phyloP scores from a whole-genome alignment of 2,329 filamentous ascomycete species.

The Calonectria hawksworthii region DNA sequence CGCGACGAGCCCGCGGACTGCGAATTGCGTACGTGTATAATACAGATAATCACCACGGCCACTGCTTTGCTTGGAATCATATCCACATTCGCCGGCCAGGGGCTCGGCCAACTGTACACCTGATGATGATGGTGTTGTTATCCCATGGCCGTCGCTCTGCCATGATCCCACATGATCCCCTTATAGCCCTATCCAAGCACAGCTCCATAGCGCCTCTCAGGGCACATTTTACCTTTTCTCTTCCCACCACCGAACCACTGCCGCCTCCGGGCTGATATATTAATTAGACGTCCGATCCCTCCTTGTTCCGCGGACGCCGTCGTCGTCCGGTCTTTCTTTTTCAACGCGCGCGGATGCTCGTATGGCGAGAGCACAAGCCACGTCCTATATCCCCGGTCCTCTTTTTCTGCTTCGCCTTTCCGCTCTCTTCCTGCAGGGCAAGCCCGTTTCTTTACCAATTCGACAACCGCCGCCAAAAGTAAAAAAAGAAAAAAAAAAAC shows the following conservation, averaged over 20 bases:
- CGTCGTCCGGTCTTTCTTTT: background rate
- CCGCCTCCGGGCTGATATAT: background rate
- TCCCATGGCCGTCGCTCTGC: background rate
- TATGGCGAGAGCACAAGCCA: background rate
- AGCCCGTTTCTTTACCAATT: background rate
- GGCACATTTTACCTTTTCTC: background rate
- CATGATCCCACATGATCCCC: background rate
- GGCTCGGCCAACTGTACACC: background rate
- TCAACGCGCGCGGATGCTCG: background rate
- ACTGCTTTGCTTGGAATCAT: background rate
- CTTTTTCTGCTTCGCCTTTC: background rate
- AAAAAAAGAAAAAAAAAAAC: background rate
- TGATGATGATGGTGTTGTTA: constrained; percentile 4
- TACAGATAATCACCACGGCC: background rate
- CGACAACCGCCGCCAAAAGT: background rate
- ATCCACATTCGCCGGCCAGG: background rate
- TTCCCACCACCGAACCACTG: constrained; percentile 7
- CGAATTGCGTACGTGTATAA: background rate
- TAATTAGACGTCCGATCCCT: constrained; percentile 4
- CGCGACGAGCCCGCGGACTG: background rate
- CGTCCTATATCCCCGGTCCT: background rate
- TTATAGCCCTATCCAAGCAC: background rate
- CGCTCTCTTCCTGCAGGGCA: background rate
- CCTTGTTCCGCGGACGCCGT: constrained; percentile 4
- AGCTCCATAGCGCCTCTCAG: background rate